These are phyloP conservation scores for Bretschneidera sinensis DNA, from an alignment of 345 rosid species.

Conservation along the genomic window DNA sequence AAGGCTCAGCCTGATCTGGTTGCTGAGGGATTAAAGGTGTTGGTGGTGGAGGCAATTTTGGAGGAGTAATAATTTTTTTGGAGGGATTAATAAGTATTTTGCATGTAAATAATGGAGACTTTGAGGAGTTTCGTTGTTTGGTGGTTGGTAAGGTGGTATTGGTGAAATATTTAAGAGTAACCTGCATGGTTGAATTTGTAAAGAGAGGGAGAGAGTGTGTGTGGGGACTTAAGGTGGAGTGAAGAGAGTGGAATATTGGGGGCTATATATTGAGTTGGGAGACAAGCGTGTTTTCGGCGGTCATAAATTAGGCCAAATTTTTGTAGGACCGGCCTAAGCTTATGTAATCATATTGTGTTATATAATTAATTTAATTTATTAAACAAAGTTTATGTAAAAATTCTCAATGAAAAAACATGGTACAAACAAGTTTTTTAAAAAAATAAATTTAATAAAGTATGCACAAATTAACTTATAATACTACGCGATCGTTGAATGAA, in stretches of 20 bases:
- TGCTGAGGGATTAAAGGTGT: not conserved
- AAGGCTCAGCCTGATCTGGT: not conserved
- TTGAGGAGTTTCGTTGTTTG: not conserved
- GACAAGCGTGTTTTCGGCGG: no score
- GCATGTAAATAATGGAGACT: conserved; percentile 11
- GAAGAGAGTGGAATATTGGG: not conserved
- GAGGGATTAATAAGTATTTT: conserved; percentile 26
- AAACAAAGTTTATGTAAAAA: no score
- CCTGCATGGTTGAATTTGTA: conserved; percentile 19
- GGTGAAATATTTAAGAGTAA: conserved; percentile 1
- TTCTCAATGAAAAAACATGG: no score
- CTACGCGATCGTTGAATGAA: no score
- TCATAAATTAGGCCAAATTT: no score
- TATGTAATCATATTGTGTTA: no score
- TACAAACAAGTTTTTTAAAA: no score
- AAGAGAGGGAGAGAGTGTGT: not conserved
- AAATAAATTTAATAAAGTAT: no score
- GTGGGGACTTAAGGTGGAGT: not conserved
- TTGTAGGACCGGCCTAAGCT: no score
- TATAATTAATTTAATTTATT: no score
- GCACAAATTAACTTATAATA: no score
- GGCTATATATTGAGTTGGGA: no score
- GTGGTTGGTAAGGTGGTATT: not conserved
- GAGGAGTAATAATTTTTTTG: conserved; percentile 6
- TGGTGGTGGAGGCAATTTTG: not conserved